phyloP scores from a whole-genome alignment of 192 early-diverging fungal genomes.

The Backusella parvicylindrica region DNA sequence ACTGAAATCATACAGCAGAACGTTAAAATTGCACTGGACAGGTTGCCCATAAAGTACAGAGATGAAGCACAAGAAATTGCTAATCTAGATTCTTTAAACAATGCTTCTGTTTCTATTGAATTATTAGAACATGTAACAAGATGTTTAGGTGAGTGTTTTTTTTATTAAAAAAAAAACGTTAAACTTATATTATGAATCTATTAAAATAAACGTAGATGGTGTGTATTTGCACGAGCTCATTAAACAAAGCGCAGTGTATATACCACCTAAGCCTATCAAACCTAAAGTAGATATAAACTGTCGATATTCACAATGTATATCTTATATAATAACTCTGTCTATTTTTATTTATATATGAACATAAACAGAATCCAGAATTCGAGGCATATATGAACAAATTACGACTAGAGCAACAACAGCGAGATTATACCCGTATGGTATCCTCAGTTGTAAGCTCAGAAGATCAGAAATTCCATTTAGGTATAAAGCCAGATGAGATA shows the following conservation, averaged over 20 bases:
- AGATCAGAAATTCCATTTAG: constrained; percentile 8
- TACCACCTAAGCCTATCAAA: neutral
- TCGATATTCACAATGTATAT: neutral
- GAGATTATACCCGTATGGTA: constrained; percentile 14
- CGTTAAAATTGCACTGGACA: neutral
- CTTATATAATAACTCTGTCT: neutral
- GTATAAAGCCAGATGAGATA: constrained; percentile 5
- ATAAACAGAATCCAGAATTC: constrained; percentile 23
- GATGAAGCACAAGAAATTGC: constrained; percentile 7
- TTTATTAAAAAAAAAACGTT: neutral
- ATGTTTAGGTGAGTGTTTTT: neutral
- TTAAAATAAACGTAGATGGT: neutral
- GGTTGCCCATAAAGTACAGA: neutral
- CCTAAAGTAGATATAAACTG: neutral
- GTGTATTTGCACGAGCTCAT: constrained; percentile 22
- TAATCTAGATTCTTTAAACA: neutral
- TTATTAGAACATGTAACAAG: neutral
- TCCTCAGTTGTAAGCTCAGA: constrained; percentile 11
- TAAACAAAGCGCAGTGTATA: constrained; percentile 5
- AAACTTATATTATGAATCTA: neutral
- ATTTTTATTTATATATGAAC: neutral
- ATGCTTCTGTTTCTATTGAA: neutral
- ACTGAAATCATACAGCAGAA: constrained; percentile 5
- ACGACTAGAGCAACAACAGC: constrained; percentile 7
- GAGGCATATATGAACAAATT: constrained; percentile 23